Evolutionary conservation across 768 basidiomycete species (phyloP).

Genomic region (Trametes gibbosa): DNA sequence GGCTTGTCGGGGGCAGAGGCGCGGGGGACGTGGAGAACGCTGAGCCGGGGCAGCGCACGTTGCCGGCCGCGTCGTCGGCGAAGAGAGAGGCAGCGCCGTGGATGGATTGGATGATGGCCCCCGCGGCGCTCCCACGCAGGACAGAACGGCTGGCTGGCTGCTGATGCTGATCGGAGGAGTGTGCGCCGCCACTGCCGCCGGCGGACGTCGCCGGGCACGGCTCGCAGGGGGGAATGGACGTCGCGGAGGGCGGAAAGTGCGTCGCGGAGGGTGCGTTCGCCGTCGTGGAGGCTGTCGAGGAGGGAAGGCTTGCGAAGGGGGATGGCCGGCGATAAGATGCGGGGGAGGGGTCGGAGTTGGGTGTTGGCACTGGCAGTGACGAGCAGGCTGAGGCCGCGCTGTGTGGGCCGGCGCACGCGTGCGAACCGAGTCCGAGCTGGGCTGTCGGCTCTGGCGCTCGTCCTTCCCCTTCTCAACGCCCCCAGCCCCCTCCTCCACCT

Average conservation of each 20-base stretch:
- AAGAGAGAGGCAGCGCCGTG: slow-evolving; percentile 62
- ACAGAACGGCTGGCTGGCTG: slow-evolving; percentile 6
- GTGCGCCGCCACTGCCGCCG: slow-evolving; percentile 13
- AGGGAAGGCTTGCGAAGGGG: background rate
- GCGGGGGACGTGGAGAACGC: slow-evolving; percentile 75
- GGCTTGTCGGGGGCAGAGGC: background rate
- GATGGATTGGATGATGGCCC: slow-evolving; percentile 18
- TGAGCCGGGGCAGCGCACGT: slow-evolving; percentile 51
- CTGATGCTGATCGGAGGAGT: slow-evolving; percentile 15
- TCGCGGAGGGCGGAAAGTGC: background rate
- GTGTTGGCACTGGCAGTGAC: slow-evolving; percentile 29
- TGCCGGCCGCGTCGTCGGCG: slow-evolving; percentile 65
- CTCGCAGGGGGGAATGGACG: background rate
- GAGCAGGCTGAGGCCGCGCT: slow-evolving; percentile 29
- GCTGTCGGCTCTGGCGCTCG: slow-evolving; percentile 37
- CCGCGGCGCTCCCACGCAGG: slow-evolving; percentile 18
- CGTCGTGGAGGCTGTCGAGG: background rate
- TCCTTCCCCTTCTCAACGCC: slow-evolving; percentile 33
- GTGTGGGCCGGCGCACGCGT: slow-evolving; percentile 37
- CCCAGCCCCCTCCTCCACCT: slow-evolving; percentile 27
- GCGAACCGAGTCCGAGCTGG: slow-evolving; percentile 36
- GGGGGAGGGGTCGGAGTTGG: slow-evolving; percentile 6
- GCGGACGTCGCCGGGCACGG: slow-evolving; percentile 12
- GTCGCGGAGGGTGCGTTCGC: background rate
- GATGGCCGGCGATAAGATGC: slow-evolving; percentile 5